Percentiles rank a stretch among this genome's conserved stretches.
These are phyloP conservation scores for Diaporthe sp. DNA, from an alignment of 2,329 filamentous ascomycete genomes.

Conservation along the genomic window DNA sequence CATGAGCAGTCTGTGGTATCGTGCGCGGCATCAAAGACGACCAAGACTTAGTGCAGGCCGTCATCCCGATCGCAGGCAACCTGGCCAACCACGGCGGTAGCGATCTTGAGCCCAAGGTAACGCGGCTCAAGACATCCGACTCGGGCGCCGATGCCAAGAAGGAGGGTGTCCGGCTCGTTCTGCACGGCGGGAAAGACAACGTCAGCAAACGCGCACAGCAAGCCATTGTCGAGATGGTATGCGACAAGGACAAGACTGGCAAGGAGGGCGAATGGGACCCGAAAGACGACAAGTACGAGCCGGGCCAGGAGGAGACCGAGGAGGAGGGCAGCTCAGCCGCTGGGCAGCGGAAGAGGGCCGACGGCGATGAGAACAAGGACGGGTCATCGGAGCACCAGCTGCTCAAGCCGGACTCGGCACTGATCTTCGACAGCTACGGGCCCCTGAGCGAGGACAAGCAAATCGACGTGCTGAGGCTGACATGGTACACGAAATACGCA, in stretches of 20 bases:
- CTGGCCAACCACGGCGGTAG: slow-evolving; percentile 71
- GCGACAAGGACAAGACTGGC: slow-evolving; percentile 79
- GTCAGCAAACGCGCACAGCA: slow-evolving; percentile 69
- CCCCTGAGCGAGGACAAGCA: slow-evolving; percentile 68
- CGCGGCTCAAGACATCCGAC: slow-evolving; percentile 75
- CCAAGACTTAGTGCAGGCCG: slow-evolving; percentile 66
- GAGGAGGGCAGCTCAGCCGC: slow-evolving; percentile 42
- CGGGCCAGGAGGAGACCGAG: slow-evolving; percentile 27
- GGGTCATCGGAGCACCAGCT: slow-evolving; percentile 65
- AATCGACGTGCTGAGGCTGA: slow-evolving; percentile 77
- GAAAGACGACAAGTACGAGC: slow-evolving; percentile 66
- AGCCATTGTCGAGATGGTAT: slow-evolving; percentile 88
- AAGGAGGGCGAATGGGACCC: slow-evolving; percentile 77
- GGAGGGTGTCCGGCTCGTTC: slow-evolving; percentile 79
- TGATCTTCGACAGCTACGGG: slow-evolving; percentile 84
- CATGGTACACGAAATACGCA: slow-evolving; percentile 90
- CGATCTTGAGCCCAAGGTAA: slow-evolving; percentile 75
- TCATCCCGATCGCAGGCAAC: slow-evolving; percentile 82
- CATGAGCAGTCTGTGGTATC: slow-evolving; percentile 81
- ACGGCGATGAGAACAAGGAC: slow-evolving; percentile 48
- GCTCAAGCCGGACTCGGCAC: slow-evolving; percentile 70
- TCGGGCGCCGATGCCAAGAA: slow-evolving; percentile 75
- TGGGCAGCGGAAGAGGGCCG: slow-evolving; percentile 38
- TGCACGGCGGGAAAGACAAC: slow-evolving; percentile 72
- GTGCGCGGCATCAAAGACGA: slow-evolving; percentile 67